Evolutionary conservation across 495 filamentous ascomycete genomes (phyloP).

Genomic region (Thozetella sp.): DNA sequence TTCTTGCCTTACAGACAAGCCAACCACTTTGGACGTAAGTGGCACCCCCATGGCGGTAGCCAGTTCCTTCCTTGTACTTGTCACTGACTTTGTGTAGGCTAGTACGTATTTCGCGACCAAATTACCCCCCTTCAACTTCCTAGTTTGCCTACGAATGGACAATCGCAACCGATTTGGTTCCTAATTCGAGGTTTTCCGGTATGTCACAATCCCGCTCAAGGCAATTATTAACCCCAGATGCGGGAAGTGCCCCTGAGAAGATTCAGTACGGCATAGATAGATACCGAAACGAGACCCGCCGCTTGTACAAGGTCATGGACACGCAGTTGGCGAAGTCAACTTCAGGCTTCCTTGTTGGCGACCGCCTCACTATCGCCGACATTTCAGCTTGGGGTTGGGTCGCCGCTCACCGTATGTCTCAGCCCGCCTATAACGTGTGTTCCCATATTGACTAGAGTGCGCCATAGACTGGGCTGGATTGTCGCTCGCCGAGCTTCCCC

Average conservation of each 20-base stretch:
- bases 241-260: constrained; percentile 81
- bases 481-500: constrained; percentile 76
- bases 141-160: no score
- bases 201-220: no score
- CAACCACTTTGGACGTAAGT: constrained; percentile 77
- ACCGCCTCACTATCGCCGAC: constrained; percentile 82
- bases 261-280: constrained; percentile 85
- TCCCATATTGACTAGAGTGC: neutral
- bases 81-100: constrained; percentile 34
- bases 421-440: constrained; percentile 3
- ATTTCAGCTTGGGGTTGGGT: constrained; percentile 83
- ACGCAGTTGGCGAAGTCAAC: constrained; percentile 64
- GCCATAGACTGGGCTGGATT: constrained; percentile 69
- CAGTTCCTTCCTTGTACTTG: neutral
- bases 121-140: no score
- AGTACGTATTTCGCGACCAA: no score
- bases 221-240: no score
- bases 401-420: constrained; percentile 36
- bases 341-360: constrained; percentile 75
- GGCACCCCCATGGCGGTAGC: neutral
- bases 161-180: no score
- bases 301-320: constrained; percentile 81
- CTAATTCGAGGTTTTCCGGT: no score
- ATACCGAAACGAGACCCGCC: constrained; percentile 78
- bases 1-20: constrained; percentile 49